These are phyloP conservation scores for Fusarium anguioides DNA, from an alignment of 2,329 filamentous ascomycete species.

Conservation along the genomic window DNA sequence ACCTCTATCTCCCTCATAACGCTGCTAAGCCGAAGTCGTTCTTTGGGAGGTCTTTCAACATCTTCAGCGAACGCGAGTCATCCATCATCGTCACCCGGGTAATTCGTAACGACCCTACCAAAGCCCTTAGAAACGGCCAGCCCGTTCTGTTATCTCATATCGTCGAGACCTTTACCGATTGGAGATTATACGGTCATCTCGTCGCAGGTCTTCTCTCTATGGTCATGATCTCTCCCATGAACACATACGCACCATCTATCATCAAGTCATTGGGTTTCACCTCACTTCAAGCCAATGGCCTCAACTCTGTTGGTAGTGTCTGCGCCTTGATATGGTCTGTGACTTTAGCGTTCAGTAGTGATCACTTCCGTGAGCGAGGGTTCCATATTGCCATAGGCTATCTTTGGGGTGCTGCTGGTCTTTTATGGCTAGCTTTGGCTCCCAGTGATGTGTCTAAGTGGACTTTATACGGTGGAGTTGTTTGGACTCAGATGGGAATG, in stretches of 20 bases:
- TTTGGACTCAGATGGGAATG: slow-evolving; percentile 50
- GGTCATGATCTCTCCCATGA: slow-evolving; percentile 49
- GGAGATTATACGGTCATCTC: slow-evolving; percentile 47
- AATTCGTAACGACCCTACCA: slow-evolving; percentile 46
- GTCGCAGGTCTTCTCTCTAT: slow-evolving; percentile 44
- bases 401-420: slow-evolving; percentile 41
- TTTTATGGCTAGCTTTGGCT: slow-evolving; percentile 46
- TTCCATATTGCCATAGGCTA: slow-evolving; percentile 46
- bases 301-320: slow-evolving; percentile 46
- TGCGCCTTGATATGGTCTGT: slow-evolving; percentile 45
- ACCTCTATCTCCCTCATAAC: slow-evolving; percentile 45
- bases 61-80: slow-evolving; percentile 43
- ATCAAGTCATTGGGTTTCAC: slow-evolving; percentile 47
- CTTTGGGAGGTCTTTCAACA: slow-evolving; percentile 40
- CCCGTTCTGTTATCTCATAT: slow-evolving; percentile 42
- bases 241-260: slow-evolving; percentile 47
- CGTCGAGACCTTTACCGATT: slow-evolving; percentile 43
- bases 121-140: slow-evolving; percentile 40
- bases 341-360: slow-evolving; percentile 44
- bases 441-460: slow-evolving; percentile 40
- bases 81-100: slow-evolving; percentile 46
- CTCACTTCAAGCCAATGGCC: slow-evolving; percentile 44
- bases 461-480: slow-evolving; percentile 45
- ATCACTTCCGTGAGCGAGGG: slow-evolving; percentile 44
- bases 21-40: slow-evolving; percentile 42